phyloP scores from a whole-genome alignment of 2,329 filamentous ascomycete genomes.

The Fusarium kyushuense region DNA sequence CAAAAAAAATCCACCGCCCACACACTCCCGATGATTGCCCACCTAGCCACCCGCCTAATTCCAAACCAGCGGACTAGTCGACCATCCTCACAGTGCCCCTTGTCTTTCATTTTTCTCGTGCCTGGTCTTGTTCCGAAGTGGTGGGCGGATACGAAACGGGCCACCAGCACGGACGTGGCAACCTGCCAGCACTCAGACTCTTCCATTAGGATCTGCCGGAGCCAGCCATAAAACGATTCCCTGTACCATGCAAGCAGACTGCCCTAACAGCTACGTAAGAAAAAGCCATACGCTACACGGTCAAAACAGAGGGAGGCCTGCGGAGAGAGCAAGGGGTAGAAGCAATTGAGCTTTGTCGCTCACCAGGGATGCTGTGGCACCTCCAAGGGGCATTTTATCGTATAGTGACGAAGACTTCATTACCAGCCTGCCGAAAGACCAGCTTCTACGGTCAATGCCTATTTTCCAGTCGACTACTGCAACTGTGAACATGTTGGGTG shows the following conservation, averaged over 20 bases:
- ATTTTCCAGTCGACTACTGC: conserved; percentile 2
- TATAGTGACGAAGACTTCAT: conserved; percentile 27
- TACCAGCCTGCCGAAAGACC: not conserved
- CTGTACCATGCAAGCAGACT: conserved; percentile 35
- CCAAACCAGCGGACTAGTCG: not conserved
- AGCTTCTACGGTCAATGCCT: conserved; percentile 10
- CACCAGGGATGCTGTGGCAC: conserved; percentile 40
- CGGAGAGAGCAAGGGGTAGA: conserved; percentile 14
- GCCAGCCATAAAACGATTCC: conserved; percentile 30
- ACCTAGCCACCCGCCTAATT: conserved; percentile 2
- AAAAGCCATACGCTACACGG: conserved; percentile 24
- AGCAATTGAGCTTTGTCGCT: conserved; percentile 27
- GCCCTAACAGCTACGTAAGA: conserved; percentile 28
- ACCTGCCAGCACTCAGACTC: conserved; percentile 31
- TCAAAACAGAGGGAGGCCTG: conserved; percentile 23
- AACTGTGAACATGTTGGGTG: conserved; percentile 1
- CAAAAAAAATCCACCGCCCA: conserved; percentile 16
- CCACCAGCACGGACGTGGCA: conserved; percentile 45
- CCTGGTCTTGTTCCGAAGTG: conserved; percentile 27
- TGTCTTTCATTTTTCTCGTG: conserved; percentile 28
- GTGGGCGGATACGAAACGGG: conserved; percentile 29
- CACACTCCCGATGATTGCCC: not conserved
- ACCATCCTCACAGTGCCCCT: conserved; percentile 17
- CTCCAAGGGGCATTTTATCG: conserved; percentile 32
- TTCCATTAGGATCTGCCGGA: conserved; percentile 42